These are phyloP conservation scores for Citrullus colocynthis DNA, from an alignment of 306 rosid genomes.

Conservation along the genomic window DNA sequence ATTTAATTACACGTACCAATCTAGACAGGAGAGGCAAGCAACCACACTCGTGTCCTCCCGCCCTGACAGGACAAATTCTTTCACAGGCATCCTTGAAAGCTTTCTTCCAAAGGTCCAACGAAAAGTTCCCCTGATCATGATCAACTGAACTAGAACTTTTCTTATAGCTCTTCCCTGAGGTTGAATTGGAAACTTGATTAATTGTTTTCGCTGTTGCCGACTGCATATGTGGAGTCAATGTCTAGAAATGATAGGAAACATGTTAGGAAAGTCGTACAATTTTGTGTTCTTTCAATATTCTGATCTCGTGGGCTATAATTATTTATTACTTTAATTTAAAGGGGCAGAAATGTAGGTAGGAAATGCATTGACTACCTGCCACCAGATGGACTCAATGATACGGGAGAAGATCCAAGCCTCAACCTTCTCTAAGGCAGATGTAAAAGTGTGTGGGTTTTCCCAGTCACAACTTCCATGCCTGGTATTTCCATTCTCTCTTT, in stretches of 20 bases:
- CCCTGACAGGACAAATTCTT: conserved; percentile 87
- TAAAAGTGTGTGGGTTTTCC: conserved; percentile 49
- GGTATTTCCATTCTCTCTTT: conserved; percentile 22
- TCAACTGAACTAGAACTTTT: conserved; percentile 37
- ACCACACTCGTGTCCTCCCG: conserved; percentile 96
- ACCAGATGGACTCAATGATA: conserved; percentile 90
- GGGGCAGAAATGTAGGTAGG: neutral
- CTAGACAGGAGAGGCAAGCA: conserved; percentile 75
- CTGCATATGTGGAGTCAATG: conserved; percentile 91
- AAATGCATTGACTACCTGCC: conserved; percentile 59
- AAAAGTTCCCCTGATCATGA: conserved; percentile 54
- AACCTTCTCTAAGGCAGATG: conserved; percentile 59
- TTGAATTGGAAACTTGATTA: conserved; percentile 21
- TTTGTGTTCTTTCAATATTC: neutral
- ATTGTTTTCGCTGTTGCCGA: conserved; percentile 30
- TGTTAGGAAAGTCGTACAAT: conserved; percentile 17
- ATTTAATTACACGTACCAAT: conserved; percentile 33
- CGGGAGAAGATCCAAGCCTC: conserved; percentile 96
- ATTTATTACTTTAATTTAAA: neutral
- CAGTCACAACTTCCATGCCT: conserved; percentile 40
- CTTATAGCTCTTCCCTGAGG: conserved; percentile 26
- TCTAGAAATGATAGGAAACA: conserved; percentile 31
- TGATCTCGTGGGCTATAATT: neutral
- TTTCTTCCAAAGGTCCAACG: conserved; percentile 78
- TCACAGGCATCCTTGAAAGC: conserved; percentile 80